Conservation (phyloP, 352 stramenopile genomes). For the Pythium biforme region DNA sequence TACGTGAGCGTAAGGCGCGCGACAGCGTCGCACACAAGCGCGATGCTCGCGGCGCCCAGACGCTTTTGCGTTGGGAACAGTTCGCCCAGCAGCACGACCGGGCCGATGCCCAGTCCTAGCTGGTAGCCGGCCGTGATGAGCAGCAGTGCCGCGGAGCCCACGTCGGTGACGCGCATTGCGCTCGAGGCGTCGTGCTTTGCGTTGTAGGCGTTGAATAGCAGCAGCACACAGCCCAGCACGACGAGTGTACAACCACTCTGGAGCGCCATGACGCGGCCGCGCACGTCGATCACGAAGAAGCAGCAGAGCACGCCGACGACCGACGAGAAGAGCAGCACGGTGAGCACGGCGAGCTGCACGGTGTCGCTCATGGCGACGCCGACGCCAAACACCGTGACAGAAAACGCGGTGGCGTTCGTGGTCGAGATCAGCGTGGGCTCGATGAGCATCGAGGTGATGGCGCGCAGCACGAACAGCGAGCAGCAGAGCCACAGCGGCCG, state of each 20-base stretch:
- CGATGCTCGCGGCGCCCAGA: constrained; percentile 59
- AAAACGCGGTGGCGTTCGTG: constrained; percentile 34
- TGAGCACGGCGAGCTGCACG: constrained; percentile 44
- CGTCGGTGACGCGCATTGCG: constrained; percentile 42
- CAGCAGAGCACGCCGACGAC: constrained; percentile 47
- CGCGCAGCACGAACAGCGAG: constrained; percentile 48
- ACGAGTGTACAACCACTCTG: constrained; percentile 64
- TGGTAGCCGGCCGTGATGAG: constrained; percentile 66
- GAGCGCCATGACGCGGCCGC: constrained; percentile 47
- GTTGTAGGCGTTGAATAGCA: constrained; percentile 47
- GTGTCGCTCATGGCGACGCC: constrained; percentile 50
- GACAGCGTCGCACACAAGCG: constrained; percentile 60
- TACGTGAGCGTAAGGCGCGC: constrained; percentile 42
- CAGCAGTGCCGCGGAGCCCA: constrained; percentile 56
- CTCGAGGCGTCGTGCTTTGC: constrained; percentile 23
- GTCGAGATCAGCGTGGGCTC: constrained; percentile 54
- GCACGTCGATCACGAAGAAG: constrained; percentile 67
- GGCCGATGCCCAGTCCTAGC: constrained; percentile 58
- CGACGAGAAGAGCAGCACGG: constrained; percentile 42
- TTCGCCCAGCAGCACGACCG: constrained; percentile 61
- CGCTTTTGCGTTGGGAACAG: constrained; percentile 70
- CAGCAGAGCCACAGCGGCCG: constrained; percentile 61
- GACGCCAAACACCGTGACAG: constrained; percentile 62
- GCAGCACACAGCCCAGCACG: constrained; percentile 40
- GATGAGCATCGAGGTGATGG: constrained; percentile 46